Evolutionary conservation across 2,329 filamentous ascomycete genomes (phyloP).

Genomic region (Ophiostoma tasmaniense): DNA sequence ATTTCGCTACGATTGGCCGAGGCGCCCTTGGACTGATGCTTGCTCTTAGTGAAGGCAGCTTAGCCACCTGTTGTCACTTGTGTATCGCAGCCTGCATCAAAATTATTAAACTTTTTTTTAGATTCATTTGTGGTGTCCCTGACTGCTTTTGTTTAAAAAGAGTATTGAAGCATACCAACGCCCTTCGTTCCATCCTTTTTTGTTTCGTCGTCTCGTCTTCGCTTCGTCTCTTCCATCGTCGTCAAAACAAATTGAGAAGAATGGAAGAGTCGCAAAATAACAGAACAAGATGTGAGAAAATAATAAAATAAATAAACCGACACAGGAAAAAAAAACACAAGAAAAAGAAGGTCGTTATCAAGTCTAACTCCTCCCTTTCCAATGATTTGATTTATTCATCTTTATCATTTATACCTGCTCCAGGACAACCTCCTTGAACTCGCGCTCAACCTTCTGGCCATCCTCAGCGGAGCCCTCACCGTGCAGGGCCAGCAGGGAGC

Average conservation of each 20-base stretch:
- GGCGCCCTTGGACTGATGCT: no score
- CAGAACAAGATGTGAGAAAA: constrained; percentile 8
- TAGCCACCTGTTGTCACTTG: neutral
- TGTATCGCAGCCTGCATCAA: no score
- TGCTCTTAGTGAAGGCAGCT: neutral
- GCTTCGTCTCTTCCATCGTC: neutral
- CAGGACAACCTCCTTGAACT: constrained; percentile 98
- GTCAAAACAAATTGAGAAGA: neutral
- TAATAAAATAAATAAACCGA: constrained; percentile 14
- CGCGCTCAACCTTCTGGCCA: constrained; percentile 96
- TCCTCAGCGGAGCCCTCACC: constrained; percentile 95
- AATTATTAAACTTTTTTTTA: constrained; percentile 14
- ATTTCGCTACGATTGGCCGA: neutral
- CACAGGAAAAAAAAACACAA: constrained; percentile 14
- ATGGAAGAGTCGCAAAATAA: constrained; percentile 4
- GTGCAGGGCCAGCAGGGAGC: constrained; percentile 90
- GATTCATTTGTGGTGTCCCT: constrained; percentile 16
- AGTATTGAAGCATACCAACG: constrained; percentile 19
- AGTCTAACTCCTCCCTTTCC: neutral
- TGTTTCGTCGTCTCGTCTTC: constrained; percentile 5
- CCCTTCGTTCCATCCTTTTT: constrained; percentile 13
- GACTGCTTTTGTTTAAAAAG: constrained; percentile 17
- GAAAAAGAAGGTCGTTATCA: constrained; percentile 3
- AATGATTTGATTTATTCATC: neutral
- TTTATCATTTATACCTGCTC: constrained; percentile 69